A percentile compares a stretch with the other conserved stretches of the same genome.
phyloP scores from a whole-genome alignment of 768 basidiomycete species.

The Tulasnella sp. region DNA sequence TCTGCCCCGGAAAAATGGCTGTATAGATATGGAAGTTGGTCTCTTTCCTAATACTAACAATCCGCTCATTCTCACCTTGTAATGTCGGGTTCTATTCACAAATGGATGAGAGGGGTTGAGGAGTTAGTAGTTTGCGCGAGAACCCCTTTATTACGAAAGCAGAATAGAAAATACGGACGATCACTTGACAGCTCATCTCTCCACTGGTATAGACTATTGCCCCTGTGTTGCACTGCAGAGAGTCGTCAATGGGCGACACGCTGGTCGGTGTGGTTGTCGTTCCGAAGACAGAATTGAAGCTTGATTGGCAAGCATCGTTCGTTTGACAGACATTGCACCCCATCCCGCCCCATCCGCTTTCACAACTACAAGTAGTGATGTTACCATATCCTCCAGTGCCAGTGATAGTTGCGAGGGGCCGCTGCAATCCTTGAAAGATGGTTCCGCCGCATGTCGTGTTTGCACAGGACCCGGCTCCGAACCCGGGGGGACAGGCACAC shows the following conservation, averaged over 20 bases:
- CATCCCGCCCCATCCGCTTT: conserved; percentile 61
- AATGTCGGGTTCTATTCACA: conserved; percentile 65
- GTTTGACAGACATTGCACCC: conserved; percentile 69
- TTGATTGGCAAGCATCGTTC: conserved; percentile 55
- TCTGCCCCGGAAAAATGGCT: conserved; percentile 52
- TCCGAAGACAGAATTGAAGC: conserved; percentile 35
- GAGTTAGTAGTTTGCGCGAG: too few species aligned
- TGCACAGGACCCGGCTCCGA: conserved; percentile 59
- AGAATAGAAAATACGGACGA: conserved; percentile 38
- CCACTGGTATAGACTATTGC: conserved; percentile 66
- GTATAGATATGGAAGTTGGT: background rate
- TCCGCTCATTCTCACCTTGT: conserved; percentile 30
- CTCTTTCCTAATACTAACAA: too few species aligned
- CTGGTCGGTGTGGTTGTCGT: conserved; percentile 5
- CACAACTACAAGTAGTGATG: conserved; percentile 60
- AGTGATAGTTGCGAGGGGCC: conserved; percentile 37
- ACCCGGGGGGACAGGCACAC: conserved; percentile 75
- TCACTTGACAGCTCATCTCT: conserved; percentile 75
- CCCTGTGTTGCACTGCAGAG: conserved; percentile 58
- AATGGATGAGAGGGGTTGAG: background rate
- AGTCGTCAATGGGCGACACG: conserved; percentile 17
- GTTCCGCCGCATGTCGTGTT: conserved; percentile 69
- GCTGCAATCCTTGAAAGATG: conserved; percentile 58
- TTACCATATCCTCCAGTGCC: conserved; percentile 43
- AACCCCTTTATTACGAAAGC: too few species aligned